Conservation (phyloP, 2,329 filamentous ascomycete species). For the Diaporthe ampelina region DNA sequence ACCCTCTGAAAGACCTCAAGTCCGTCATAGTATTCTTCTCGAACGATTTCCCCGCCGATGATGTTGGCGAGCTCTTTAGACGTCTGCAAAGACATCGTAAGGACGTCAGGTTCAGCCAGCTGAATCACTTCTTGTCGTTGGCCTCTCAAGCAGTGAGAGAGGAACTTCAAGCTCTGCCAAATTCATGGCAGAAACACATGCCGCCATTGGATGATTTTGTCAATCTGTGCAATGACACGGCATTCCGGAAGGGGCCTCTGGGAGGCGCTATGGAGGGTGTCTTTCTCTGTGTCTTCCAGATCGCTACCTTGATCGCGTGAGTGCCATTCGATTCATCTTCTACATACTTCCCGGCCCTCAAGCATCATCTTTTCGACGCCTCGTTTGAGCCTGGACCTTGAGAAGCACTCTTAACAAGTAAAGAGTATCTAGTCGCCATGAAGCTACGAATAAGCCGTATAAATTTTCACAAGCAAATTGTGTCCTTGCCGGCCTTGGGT, state of each 20-base stretch:
- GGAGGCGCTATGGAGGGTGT: constrained; percentile 60
- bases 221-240: constrained; percentile 49
- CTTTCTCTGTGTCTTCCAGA: constrained; percentile 53
- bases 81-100: constrained; percentile 57
- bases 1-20: no score
- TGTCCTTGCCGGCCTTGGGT: constrained; percentile 54
- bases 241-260: constrained; percentile 56
- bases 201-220: constrained; percentile 56
- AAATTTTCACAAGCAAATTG: no score
- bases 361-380: no score
- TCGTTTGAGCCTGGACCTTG: no score
- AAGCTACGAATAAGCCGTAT: no score
- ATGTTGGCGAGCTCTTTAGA: constrained; percentile 56
- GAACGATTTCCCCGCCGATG: constrained; percentile 63
- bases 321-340: no score
- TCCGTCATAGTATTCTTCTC: constrained; percentile 50
- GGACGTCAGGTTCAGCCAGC: constrained; percentile 49
- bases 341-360: no score
- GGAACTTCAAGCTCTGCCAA: constrained; percentile 54
- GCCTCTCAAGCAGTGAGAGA: constrained; percentile 56
- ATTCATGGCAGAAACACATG: constrained; percentile 47
- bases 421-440: no score
- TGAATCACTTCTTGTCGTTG: constrained; percentile 58
- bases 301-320: no score
- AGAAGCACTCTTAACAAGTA: no score